Evolutionary conservation across 768 basidiomycete species (phyloP), one percentile per base, ranked within the genome.

Genomic region (Xerocomus spinulosus): DNA sequence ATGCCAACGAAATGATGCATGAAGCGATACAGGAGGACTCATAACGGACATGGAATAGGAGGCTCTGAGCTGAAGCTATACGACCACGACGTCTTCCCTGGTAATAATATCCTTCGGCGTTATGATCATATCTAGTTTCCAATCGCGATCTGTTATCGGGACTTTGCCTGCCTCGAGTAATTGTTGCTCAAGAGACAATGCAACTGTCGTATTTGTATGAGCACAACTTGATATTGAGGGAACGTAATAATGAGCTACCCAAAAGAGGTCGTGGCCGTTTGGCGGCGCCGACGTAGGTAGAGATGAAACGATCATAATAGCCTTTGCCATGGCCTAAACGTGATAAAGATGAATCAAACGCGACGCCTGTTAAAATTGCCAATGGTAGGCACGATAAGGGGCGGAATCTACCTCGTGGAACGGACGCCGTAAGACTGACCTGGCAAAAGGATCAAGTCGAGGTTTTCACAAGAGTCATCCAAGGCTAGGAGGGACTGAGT

Each of bases 321-420:
- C 88, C 88, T 63, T 86, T 91, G 20, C 88, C 87, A 54, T 89
- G 86, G 9, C 88, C 88, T 24, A 91, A 74, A 25, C 88, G 81
- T 40, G 80, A 80, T 45, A 83, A 62, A 14, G 76, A 75, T 34
- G 69, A 72, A 67, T 90, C 87, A 55, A 90, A 91, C 9, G 83
- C 88, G 39, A 91, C 76, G 35, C 85, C 88, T 85, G 51, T 32
- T 42, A 43, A 47, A 20, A 28, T 36, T 29, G 12, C 20, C 23
- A 25, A 44, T 18, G 12, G 62, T 44, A 35, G 12, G 33, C 3
- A 39, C 34, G 53, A 43, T 46, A 39, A 44, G 39, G 43, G 33
- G 39, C 18, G 36, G 33, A 25, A 48, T 56, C 28, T 23, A 47
- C 51, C 47, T 50, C 50, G 38, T 38, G 54, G 30, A 52, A 42